These are phyloP conservation scores for Senna tora DNA, from an alignment of 306 rosid genomes.

Conservation along the genomic window DNA sequence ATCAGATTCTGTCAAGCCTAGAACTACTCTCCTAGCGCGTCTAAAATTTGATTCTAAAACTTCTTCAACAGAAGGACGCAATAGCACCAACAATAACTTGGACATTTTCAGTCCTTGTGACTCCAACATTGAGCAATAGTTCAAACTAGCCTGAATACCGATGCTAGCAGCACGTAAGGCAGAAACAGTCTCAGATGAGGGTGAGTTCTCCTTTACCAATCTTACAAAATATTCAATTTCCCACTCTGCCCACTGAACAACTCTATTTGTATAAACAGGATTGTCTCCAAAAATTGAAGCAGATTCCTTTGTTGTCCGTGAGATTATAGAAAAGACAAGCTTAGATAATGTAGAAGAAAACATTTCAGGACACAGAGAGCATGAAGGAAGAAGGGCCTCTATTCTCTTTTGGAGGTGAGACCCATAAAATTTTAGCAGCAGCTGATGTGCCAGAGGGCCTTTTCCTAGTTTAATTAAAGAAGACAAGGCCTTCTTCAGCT, in stretches of 20 bases:
- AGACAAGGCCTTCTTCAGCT: conserved; percentile 70
- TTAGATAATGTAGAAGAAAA: conserved; percentile 80
- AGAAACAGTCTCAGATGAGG: conserved; percentile 72
- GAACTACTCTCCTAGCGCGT: conserved; percentile 78
- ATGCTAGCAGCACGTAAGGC: conserved; percentile 85
- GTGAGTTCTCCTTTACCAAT: conserved; percentile 86
- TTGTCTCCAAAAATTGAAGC: conserved; percentile 84
- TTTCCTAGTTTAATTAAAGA: conserved; percentile 85
- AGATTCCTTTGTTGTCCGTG: conserved; percentile 73
- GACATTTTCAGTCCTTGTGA: conserved; percentile 86
- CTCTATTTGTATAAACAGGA: conserved; percentile 83
- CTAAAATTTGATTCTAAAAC: conserved; percentile 89
- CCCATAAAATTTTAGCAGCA: conserved; percentile 64
- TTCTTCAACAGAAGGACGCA: conserved; percentile 90
- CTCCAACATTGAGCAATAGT: conserved; percentile 75
- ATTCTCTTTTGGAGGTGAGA: conserved; percentile 74
- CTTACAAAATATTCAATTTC: conserved; percentile 88
- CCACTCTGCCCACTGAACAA: conserved; percentile 99
- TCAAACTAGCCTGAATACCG: conserved; percentile 87
- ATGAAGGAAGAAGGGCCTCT: conserved; percentile 79
- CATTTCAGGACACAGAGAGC: conserved; percentile 76
- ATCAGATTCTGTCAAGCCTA: conserved; percentile 74
- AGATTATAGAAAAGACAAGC: conserved; percentile 78
- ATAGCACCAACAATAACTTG: conserved; percentile 79
- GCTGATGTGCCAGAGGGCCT: conserved; percentile 83